These are phyloP conservation scores for Syncephalis plumigaleata DNA, from an alignment of 371 early-diverging fungal species.

Conservation along the genomic window DNA sequence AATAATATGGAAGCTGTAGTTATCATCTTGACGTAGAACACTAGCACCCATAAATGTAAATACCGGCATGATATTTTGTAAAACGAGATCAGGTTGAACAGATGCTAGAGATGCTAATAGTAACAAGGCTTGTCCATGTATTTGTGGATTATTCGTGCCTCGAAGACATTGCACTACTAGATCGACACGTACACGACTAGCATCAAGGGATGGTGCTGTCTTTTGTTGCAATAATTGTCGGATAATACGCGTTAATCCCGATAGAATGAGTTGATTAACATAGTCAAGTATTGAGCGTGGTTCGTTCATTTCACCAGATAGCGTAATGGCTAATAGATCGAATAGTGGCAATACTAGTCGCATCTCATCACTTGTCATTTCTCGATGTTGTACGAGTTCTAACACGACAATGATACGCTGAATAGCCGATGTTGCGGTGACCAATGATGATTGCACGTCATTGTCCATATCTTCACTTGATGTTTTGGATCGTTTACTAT, in stretches of 20 bases:
- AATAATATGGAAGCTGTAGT: slow-evolving; percentile 89
- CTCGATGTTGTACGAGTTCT: slow-evolving; percentile 47
- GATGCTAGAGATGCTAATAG: slow-evolving; percentile 78
- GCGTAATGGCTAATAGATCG: slow-evolving; percentile 47
- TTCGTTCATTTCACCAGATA: slow-evolving; percentile 31
- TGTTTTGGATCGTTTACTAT: not conserved
- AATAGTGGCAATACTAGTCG: slow-evolving; percentile 48
- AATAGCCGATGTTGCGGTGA: not conserved
- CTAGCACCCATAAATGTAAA: slow-evolving; percentile 98
- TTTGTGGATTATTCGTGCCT: slow-evolving; percentile 85
- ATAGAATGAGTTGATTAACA: slow-evolving; percentile 69
- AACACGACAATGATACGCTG: too few relatives aligned
- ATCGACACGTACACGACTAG: slow-evolving; percentile 29
- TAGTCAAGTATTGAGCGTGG: slow-evolving; percentile 62
- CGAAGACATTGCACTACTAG: slow-evolving; percentile 79
- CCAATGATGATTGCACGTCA: too few relatives aligned
- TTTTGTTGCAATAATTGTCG: slow-evolving; percentile 22
- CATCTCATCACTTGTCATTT: slow-evolving; percentile 18
- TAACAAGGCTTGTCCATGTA: slow-evolving; percentile 75
- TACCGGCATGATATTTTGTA: slow-evolving; percentile 87
- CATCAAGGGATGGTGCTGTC: slow-evolving; percentile 10
- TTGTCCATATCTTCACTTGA: not conserved
- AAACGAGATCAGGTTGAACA: slow-evolving; percentile 64
- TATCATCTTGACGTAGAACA: slow-evolving; percentile 84
- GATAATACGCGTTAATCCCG: slow-evolving; percentile 45